Percentiles rank a stretch among this genome's conserved stretches.
phyloP scores from a whole-genome alignment of 805 yeast species.

The Metschnikowia lunata region DNA sequence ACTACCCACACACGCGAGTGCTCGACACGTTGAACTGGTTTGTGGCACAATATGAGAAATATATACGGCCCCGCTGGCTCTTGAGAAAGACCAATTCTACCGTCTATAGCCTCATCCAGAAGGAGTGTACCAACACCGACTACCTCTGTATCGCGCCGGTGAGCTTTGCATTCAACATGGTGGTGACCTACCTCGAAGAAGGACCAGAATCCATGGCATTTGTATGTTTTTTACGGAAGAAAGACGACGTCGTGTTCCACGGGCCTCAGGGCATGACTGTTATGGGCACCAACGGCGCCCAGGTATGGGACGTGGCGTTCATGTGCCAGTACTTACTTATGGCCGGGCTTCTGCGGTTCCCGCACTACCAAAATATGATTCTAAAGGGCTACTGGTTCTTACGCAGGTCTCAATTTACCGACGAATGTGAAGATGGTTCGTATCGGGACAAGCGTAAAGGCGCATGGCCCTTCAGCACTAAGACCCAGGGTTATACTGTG shows the following conservation, averaged over 20 bases:
- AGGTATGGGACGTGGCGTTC: conserved; percentile 95
- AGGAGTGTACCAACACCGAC: conserved; percentile 76
- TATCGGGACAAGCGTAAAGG: conserved; percentile 83
- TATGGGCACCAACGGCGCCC: conserved; percentile 97
- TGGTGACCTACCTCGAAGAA: conserved; percentile 65
- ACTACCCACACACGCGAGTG: conserved; percentile 81
- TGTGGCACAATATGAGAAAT: conserved; percentile 62
- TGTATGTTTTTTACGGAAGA: conserved; percentile 48
- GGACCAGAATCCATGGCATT: conserved; percentile 66
- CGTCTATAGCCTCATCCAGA: conserved; percentile 61
- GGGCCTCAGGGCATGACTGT: conserved; percentile 90
- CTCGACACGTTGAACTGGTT: conserved; percentile 58
- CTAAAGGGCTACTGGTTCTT: conserved; percentile 67
- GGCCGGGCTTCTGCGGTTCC: conserved; percentile 71
- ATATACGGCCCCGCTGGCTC: conserved; percentile 74
- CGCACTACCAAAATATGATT: conserved; percentile 62
- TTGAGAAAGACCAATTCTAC: conserved; percentile 45
- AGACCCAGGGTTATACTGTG: conserved; percentile 93
- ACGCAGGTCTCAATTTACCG: conserved; percentile 78
- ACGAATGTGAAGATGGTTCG: conserved; percentile 70
- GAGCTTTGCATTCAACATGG: conserved; percentile 75
- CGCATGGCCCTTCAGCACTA: conserved; percentile 95
- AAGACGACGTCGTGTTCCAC: conserved; percentile 74
- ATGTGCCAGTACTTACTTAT: conserved; percentile 76
- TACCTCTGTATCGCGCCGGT: conserved; percentile 91